phyloP scores from a whole-genome alignment of 192 early-diverging fungal genomes.

The Cladochytrium replicatum region DNA sequence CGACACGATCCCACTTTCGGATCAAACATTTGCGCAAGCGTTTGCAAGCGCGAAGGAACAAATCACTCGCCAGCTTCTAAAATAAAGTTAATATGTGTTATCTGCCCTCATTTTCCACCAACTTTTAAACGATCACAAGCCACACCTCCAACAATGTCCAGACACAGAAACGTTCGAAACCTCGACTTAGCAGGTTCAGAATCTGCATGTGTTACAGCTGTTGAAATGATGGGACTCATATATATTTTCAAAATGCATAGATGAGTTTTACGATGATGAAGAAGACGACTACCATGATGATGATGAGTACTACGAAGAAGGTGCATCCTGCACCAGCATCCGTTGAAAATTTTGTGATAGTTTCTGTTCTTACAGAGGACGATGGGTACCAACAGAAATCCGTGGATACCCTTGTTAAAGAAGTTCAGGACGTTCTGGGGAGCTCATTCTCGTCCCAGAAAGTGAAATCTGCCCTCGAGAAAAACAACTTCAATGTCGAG shows the following conservation, averaged over 20 bases:
- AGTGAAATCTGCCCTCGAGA: slow-evolving; percentile 61
- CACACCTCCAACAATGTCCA: slow-evolving; percentile 35
- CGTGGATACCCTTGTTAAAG: slow-evolving; percentile 2
- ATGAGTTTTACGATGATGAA: slow-evolving; percentile 20
- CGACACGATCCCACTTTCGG: slow-evolving; percentile 23
- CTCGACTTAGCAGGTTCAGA: slow-evolving; percentile 27
- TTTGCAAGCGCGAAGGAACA: slow-evolving; percentile 30
- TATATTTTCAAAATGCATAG: not conserved
- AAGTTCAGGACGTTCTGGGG: slow-evolving; percentile 41
- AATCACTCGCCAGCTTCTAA: too few relatives aligned
- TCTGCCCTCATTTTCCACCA: too few relatives aligned
- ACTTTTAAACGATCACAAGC: too few relatives aligned
- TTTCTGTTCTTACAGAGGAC: not conserved
- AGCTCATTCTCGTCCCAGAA: slow-evolving; percentile 45
- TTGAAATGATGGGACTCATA: not conserved
- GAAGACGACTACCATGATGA: slow-evolving; percentile 42
- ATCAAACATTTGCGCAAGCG: slow-evolving; percentile 38
- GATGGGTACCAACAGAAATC: slow-evolving; percentile 5
- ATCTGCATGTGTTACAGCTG: not conserved
- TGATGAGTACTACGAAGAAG: too few relatives aligned
- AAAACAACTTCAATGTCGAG: slow-evolving; percentile 62
- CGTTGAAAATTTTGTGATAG: slow-evolving; percentile 17
- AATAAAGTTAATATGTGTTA: too few relatives aligned
- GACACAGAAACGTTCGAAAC: slow-evolving; percentile 41
- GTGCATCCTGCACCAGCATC: too few relatives aligned